Evolutionary conservation across 257 asterid species (phyloP), one percentile per base, ranked within the genome.

Genomic region (Plectranthus barbatus): DNA sequence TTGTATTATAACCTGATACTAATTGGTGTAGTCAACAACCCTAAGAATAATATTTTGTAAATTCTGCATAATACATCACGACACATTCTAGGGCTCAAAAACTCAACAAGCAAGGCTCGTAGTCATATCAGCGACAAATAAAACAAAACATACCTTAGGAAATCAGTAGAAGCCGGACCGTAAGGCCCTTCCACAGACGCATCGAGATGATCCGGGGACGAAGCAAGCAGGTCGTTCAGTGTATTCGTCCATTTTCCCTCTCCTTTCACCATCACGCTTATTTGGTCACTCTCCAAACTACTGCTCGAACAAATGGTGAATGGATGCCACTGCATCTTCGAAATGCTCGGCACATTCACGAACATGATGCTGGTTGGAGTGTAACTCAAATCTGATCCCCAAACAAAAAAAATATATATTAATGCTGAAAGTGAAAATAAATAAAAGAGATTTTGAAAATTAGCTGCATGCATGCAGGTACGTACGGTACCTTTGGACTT

Each of bases 301-400:
- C 95, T 86, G 68, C 82, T 88, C 11, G 98, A 92, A 71, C 60
- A 74, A 37, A 89, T 67, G 2, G 93, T 89, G 24, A 92, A 89
- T 8, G 98, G 97, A 80, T 92, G 98, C 98, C 98, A 92, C 40
- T 92, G 98, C 63, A 86, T 4, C 74, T 76, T 92, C 1, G 95
- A 92, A 53, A 92, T 77, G 75, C 82, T 79, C 0, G 96, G 94
- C 44, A 89, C 74, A 67, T 85, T 85, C 56, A 92, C 4, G 62
- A 92, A 92, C 70, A 92, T 56, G 36, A 83, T 83, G 81, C 99
- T 89, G 0, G 96, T 89, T 0, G 99, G 96, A 48, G 65, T 69
- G 15, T 86, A 86, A 17, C 31, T 73, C 37, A 89, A 69, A 29
- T 80, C 99, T 92, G 70, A 6, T n/a, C n/a, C n/a, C 59, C 17